Percentiles rank a stretch among this genome's conserved stretches.
Conservation (phyloP, 371 early-diverging fungal species). For the Rhizopus microsporus region DNA sequence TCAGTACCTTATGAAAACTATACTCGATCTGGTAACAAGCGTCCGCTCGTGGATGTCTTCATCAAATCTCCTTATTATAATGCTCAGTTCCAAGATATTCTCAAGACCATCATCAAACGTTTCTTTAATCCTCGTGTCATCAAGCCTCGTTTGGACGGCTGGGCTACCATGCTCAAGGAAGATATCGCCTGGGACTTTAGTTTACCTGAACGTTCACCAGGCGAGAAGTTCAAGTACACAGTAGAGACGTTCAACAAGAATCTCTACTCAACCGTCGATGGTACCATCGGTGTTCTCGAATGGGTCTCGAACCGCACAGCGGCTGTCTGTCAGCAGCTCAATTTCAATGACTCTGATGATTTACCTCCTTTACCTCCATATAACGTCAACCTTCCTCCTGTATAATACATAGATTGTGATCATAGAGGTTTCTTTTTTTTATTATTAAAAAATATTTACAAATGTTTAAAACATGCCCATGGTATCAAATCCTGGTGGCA, state of each 20-base stretch:
- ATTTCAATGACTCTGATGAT: slow-evolving; percentile 33
- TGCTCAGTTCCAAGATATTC: slow-evolving; percentile 40
- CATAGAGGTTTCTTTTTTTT: no score
- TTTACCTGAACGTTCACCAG: slow-evolving; percentile 42
- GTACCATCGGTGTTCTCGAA: slow-evolving; percentile 30
- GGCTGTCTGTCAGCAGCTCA: slow-evolving; percentile 30
- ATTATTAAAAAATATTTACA: no score
- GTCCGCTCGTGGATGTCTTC: slow-evolving; percentile 41
- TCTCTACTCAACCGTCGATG: slow-evolving; percentile 27
- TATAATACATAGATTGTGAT: no score
- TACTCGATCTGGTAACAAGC: slow-evolving; percentile 24
- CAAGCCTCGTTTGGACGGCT: slow-evolving; percentile 47
- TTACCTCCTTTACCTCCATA: slow-evolving; percentile 31
- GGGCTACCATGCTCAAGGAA: slow-evolving; percentile 46
- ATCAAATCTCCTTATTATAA: slow-evolving; percentile 45
- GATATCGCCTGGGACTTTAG: slow-evolving; percentile 48
- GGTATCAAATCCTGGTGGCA: neutral
- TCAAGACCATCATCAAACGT: slow-evolving; percentile 45
- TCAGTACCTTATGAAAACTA: slow-evolving; percentile 40
- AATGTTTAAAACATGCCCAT: slow-evolving; percentile 4
- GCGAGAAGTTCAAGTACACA: slow-evolving; percentile 32
- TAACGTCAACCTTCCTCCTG: neutral
- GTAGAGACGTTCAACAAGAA: slow-evolving; percentile 42
- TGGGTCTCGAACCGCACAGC: slow-evolving; percentile 37
- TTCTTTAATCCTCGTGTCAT: slow-evolving; percentile 52